These are phyloP conservation scores for Metschnikowia santaceciliae DNA, from an alignment of 805 yeast species.

Conservation along the genomic window DNA sequence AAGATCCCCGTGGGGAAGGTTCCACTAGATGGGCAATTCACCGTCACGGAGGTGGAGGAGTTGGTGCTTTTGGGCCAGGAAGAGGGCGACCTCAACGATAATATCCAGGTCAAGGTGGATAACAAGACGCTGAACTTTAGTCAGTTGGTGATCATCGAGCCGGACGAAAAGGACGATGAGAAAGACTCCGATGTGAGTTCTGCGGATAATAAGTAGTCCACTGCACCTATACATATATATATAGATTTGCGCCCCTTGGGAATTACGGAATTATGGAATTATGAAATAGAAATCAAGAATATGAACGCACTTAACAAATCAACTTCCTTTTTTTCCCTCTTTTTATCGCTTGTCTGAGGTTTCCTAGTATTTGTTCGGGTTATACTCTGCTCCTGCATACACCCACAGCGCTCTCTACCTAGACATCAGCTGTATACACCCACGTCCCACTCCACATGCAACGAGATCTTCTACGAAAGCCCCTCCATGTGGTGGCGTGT, in stretches of 20 bases:
- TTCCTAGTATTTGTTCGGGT: neutral
- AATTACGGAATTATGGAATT: no score
- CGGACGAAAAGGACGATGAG: neutral
- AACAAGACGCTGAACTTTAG: conserved; percentile 27
- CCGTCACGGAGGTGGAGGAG: conserved; percentile 30
- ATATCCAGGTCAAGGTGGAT: conserved; percentile 25
- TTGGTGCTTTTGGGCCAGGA: conserved; percentile 29
- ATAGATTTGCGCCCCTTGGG: no score
- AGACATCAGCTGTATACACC: neutral
- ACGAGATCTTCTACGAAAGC: conserved; percentile 13
- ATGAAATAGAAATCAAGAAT: no score
- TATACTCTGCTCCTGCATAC: neutral
- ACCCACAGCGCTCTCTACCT: neutral
- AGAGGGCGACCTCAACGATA: conserved; percentile 25
- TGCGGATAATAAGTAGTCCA: neutral
- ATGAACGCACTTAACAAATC: no score
- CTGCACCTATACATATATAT: neutral
- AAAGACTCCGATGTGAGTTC: neutral
- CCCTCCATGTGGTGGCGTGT: conserved; percentile 13
- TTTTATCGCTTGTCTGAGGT: no score
- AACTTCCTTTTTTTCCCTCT: no score
- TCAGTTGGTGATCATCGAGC: conserved; percentile 25
- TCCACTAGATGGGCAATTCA: conserved; percentile 40
- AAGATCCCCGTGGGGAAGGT: conserved; percentile 35
- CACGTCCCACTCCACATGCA: conserved; percentile 5